phyloP scores from a whole-genome alignment of 768 basidiomycete species.

The Macrolepiota albuminosa region DNA sequence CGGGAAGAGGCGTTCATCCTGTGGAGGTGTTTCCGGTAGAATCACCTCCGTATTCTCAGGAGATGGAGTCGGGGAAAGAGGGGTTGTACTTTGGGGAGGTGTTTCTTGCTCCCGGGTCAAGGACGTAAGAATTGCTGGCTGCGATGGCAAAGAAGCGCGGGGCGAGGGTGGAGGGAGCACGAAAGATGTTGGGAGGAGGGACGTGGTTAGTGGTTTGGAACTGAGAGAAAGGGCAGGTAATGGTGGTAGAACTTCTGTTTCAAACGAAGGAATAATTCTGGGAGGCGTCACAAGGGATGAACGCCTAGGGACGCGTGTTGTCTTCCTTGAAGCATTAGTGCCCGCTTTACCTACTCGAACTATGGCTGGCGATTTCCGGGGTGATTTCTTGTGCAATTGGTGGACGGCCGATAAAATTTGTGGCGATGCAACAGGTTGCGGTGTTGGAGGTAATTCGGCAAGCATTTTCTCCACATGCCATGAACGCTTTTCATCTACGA shows the following conservation, averaged over 20 bases:
- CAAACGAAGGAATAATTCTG: slow-evolving; percentile 31
- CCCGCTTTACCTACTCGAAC: slow-evolving; percentile 44
- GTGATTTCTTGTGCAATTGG: slow-evolving; percentile 22
- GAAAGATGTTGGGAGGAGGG: slow-evolving; percentile 65
- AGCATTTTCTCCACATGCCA: slow-evolving; percentile 67
- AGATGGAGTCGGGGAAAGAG: slow-evolving; percentile 9
- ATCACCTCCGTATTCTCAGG: slow-evolving; percentile 15
- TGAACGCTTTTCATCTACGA: slow-evolving; percentile 68
- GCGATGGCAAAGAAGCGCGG: slow-evolving; percentile 54
- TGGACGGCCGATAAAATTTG: neutral
- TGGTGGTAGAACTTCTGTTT: slow-evolving; percentile 37
- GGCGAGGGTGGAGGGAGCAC: slow-evolving; percentile 79
- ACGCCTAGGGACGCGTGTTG: slow-evolving; percentile 40
- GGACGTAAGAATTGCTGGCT: slow-evolving; percentile 33
- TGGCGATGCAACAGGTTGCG: slow-evolving; percentile 17
- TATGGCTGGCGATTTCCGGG: slow-evolving; percentile 40
- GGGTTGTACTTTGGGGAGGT: slow-evolving; percentile 9
- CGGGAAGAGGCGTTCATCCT: slow-evolving; percentile 50
- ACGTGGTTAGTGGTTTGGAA: slow-evolving; percentile 37
- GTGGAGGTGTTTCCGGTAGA: slow-evolving; percentile 28
- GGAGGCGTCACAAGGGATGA: slow-evolving; percentile 37
- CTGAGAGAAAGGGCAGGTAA: slow-evolving; percentile 27
- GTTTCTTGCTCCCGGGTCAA: slow-evolving; percentile 13
- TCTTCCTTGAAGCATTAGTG: slow-evolving; percentile 34
- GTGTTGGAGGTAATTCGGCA: slow-evolving; percentile 48